A percentile compares a stretch with the other conserved stretches of the same genome.
Conservation (phyloP, 2,329 filamentous ascomycete genomes). For the Endothia cerciana region DNA sequence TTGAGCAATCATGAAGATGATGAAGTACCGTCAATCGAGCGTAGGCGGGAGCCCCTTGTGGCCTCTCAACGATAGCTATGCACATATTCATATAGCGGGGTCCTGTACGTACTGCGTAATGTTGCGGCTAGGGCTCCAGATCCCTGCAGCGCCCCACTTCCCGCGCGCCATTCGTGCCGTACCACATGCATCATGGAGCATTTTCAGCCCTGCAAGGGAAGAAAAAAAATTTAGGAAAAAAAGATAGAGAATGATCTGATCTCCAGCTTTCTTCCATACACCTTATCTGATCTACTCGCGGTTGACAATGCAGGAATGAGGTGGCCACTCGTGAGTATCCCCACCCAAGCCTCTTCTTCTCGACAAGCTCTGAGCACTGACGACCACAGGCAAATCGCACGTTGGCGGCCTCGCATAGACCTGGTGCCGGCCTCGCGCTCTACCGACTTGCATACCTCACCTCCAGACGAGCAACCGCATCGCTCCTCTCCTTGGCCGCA, state of each 20-base stretch:
- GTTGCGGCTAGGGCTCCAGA: neutral
- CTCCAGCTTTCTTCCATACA: neutral
- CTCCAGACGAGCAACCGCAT: neutral
- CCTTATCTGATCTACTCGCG: neutral
- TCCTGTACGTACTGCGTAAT: neutral
- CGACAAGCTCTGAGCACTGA: neutral
- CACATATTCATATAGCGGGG: neutral
- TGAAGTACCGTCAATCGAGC: too few species aligned
- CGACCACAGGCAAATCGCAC: conserved; percentile 7
- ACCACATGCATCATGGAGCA: neutral
- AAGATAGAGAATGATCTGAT: neutral
- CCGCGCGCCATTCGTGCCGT: neutral
- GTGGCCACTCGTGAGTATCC: conserved; percentile 12
- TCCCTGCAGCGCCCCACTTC: neutral
- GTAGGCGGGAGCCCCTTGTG: too few species aligned
- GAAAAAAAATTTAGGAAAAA: neutral
- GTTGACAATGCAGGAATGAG: conserved; percentile 14
- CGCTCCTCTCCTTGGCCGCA: neutral
- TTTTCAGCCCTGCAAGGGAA: neutral
- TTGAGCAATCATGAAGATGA: too few species aligned
- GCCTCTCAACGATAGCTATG: neutral
- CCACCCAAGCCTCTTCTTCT: too few species aligned
- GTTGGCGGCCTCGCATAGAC: conserved; percentile 1
- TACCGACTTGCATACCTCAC: neutral
- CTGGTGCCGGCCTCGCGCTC: neutral